Evolutionary conservation across 2,329 filamentous ascomycete species (phyloP), one percentile per base, ranked within the genome.

Genomic region (Aspergillus ochraceus): DNA sequence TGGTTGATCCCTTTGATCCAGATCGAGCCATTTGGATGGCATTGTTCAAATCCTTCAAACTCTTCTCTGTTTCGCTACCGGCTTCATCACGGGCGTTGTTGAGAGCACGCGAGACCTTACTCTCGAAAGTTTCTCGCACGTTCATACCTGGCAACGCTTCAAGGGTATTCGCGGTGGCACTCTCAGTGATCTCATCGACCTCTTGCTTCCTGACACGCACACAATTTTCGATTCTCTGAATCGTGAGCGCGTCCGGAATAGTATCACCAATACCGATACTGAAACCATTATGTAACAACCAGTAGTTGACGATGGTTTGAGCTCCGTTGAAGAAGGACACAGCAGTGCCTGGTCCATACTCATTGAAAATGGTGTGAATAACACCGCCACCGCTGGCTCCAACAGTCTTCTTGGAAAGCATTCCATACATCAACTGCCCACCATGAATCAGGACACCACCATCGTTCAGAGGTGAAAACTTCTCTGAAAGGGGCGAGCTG

Each of bases 251-350:
- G 74, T 98, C 93, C 5, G 95, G 96, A 71, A 99, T 94, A 1
- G 95, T 98, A 75, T 99, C 95, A 80, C 95, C 96, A 69, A 99
- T 97, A 79, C 95, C 95, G 66, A 99, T 97, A 78, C 92, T 97
- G 83, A 96, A 95, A 54, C 95, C 95, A 69, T 96, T 90, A 77
- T 99, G 94, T 45, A 98, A 81, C 47, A 99, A 86, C 95, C 95
- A 99, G 79, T 98, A 97, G 73, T 94, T 96, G 68, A 98, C 90
- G 57, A 98, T 92, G 55, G 92, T 89, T 78, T 99, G 96, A 58
- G 91, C 90, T 66, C 93, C 93, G 73, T 97, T 97, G 80, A 99
- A 91, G 82, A 99, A 99, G 63, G 88, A 88, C 81, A 99, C 94
- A 20, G 95, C 91, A 52, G 89, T 90, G 26, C 90, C 87, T 36